Evolutionary conservation across 371 early-diverging fungal species (phyloP), one percentile per base, ranked within the genome.

Genomic region (Haplosporangium sp.): DNA sequence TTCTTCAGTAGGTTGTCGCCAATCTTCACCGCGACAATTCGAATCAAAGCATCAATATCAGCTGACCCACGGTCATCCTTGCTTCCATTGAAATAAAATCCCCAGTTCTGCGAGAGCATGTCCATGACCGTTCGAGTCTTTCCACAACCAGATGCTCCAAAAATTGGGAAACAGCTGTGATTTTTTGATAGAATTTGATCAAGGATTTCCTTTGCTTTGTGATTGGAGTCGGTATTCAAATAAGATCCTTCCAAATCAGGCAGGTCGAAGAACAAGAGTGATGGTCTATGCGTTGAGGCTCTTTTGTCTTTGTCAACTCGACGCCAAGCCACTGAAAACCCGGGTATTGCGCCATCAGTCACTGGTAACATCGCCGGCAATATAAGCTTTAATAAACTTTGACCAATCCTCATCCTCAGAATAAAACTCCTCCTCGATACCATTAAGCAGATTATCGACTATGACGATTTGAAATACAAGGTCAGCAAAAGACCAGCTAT

Each of bases 31-130:
- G 57, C 7, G 38, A 57, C 57, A 57, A 57, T 5, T 27, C 27
- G 20, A 59, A 48, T 45, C 1, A 69, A 38, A 10, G 20, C 17
- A 38, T 45, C 7, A 60, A 74, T 50, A 55, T 74, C 74, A 3
- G 11, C 42, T 39, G 69, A 74, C 15, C 69, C 74, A 11, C 35
- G 20, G 7, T 74, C 65, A 17, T 17, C n/a, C 47, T 37, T 47
- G 19, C 61, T 35, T 13, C 69, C 69, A 42, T 69, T 64, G 57
- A 74, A 61, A 58, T 74, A 64, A 13, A 74, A 37, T 52, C 69
- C 74, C 74, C 74, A 68, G 4, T 48, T n/a, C 20, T 34, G 50
- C 27, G 69, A 74, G 13, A 74, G 64, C 19, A 74, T 57, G 0
- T 74, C 65, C 40, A 74, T 27, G 4, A 42, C 55, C 65, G 69